Percentiles rank a stretch among this genome's conserved stretches.
phyloP scores from a whole-genome alignment of 2,329 filamentous ascomycete species.

The Cryphonectria carpinicola region DNA sequence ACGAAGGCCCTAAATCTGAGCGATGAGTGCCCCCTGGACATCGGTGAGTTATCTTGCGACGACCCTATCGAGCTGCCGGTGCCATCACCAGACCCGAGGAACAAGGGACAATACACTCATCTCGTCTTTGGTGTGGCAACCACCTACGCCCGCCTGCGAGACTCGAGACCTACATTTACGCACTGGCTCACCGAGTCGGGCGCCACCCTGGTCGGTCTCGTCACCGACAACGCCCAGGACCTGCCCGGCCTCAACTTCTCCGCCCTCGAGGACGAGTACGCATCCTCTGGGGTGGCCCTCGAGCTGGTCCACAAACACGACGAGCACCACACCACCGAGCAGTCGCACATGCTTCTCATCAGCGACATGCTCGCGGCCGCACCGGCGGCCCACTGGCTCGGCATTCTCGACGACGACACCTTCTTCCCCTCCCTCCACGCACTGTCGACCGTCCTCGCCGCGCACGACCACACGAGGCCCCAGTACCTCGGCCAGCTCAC shows the following conservation, averaged over 20 bases:
- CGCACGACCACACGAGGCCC: constrained; percentile 52
- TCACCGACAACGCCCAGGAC: constrained; percentile 25
- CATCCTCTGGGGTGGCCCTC: constrained; percentile 39
- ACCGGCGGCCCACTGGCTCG: constrained; percentile 53
- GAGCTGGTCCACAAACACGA: constrained; percentile 40
- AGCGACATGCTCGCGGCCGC: constrained; percentile 47
- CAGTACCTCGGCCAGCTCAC: constrained; percentile 61
- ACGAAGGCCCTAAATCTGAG: constrained; percentile 11
- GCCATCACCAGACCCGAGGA: constrained; percentile 18
- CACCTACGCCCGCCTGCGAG: constrained; percentile 12
- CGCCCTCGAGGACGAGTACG: constrained; percentile 32
- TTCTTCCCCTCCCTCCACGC: constrained; percentile 58
- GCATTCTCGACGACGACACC: constrained; percentile 62
- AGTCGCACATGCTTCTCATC: constrained; percentile 58
- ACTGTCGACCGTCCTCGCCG: constrained; percentile 48
- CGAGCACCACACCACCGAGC: constrained; percentile 43
- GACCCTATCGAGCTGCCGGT: constrained; percentile 18
- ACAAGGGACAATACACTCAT: constrained; percentile 31
- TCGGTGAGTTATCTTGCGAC: constrained; percentile 12
- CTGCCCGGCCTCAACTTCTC: constrained; percentile 2
- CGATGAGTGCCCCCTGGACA: neutral
- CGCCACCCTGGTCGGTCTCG: constrained; percentile 17
- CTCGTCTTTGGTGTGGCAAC: constrained; percentile 25
- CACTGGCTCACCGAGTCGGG: constrained; percentile 26
- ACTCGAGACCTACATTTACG: constrained; percentile 15